Base-by-base conservation (phyloP, 2,329 filamentous ascomycete species). In the Cercospora citrullina region DNA sequence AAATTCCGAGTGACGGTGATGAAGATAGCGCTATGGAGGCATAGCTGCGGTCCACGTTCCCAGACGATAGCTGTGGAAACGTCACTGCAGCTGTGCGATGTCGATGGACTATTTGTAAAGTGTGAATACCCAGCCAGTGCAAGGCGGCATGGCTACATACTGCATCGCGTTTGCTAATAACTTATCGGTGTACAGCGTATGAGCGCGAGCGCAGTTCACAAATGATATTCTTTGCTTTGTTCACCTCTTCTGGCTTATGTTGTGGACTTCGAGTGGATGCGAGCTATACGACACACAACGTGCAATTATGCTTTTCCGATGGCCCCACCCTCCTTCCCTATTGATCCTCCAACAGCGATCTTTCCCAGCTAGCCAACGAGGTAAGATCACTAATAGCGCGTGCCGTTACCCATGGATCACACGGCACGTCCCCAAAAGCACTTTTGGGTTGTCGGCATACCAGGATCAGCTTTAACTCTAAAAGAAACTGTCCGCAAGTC, bases 1-100 rank as follows among this genome's bases (percentile, higher is more conserved):
- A 75, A 39, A 68, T 75, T 7, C 68, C 71, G 4, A 68, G 68
- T 30, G 75, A 74, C 21, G 73, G 69, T 28, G 75, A 75, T 48
- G 72, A 70, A 45, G 72, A 71, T 4, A 71, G 68, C 23, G 73
- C 72, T 18, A 67, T 73, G 66, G 73, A 74, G 61, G 69, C 39
- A 33, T 65, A 51, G 14, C 7, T 12, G 9, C 9, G 8, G n/a
- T 18, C 12, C 12, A 36, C 30, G n/a, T 23, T 59, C 5, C 23
- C 23, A 30, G 10, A 12, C 21, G 12, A 53, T 5, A 53, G 21
- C 26, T 5, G 12, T 5, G 48, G 21, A 16, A 6, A 12, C 48
- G 12, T 55, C 48, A 16, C 48, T n/a, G 14, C 23, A 28, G 48
- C 21, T 26, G 48, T 55, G 48, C 48, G 7, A n/a, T n/a, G 48